These are phyloP conservation scores for Priceomyces castillae DNA, from an alignment of 805 yeast genomes.

Conservation along the genomic window DNA sequence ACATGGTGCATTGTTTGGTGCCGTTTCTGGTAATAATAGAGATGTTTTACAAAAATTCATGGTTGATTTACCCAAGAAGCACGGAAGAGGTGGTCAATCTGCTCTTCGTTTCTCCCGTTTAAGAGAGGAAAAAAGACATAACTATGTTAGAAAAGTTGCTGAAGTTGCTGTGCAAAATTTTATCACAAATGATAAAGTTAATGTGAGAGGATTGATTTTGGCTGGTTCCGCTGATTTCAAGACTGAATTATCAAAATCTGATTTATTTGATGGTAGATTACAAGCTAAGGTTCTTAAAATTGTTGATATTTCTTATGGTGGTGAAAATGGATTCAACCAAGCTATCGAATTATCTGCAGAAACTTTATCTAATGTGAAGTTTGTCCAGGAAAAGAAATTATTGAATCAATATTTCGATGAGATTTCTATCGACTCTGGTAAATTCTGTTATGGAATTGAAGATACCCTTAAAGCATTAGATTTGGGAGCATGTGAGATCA, in stretches of 20 bases:
- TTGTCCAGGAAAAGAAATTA: conserved; percentile 96
- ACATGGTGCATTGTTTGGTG: conserved; percentile 95
- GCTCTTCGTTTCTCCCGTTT: conserved; percentile 98
- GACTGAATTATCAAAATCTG: conserved; percentile 89
- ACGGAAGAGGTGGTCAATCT: conserved; percentile 99
- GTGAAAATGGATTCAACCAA: conserved; percentile 99
- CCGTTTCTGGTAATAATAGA: conserved; percentile 94
- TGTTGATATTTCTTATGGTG: conserved; percentile 98
- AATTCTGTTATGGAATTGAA: conserved; percentile 95
- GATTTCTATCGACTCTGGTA: conserved; percentile 95
- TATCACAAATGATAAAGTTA: conserved; percentile 91
- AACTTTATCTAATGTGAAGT: conserved; percentile 93
- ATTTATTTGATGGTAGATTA: conserved; percentile 87
- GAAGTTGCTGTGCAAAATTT: conserved; percentile 98
- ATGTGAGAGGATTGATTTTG: conserved; percentile 88
- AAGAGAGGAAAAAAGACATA: conserved; percentile 98
- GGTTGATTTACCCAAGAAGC: conserved; percentile 98
- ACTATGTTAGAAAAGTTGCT: conserved; percentile 96
- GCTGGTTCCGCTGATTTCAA: conserved; percentile 99
- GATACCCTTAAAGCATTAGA: conserved; percentile 96
- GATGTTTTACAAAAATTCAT: conserved; percentile 92
- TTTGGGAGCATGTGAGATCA: conserved; percentile 90
- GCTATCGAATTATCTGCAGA: conserved; percentile 98
- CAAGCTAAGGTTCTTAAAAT: conserved; percentile 83
- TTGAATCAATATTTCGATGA: conserved; percentile 92